phyloP scores from a whole-genome alignment of 2,329 filamentous ascomycete species.

The Scopulariopsis brevicaulis region DNA sequence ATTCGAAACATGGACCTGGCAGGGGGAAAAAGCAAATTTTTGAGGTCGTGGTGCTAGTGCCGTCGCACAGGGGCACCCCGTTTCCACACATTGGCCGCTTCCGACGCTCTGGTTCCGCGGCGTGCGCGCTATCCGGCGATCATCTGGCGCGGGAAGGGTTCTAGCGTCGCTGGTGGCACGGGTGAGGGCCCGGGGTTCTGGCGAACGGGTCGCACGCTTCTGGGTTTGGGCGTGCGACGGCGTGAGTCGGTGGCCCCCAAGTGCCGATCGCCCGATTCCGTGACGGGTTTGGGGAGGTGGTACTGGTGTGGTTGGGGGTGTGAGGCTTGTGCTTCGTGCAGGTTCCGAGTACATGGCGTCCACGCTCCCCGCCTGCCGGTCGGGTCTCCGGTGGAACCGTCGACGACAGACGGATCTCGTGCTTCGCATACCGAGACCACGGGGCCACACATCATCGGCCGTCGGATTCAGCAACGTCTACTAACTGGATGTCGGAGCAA shows the following conservation, averaged over 20 bases:
- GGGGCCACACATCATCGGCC: neutral
- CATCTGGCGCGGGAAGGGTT: neutral
- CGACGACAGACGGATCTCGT: no score
- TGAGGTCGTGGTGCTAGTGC: neutral
- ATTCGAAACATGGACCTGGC: neutral
- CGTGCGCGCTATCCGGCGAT: neutral
- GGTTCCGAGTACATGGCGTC: no score
- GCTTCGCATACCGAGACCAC: no score
- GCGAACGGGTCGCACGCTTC: neutral
- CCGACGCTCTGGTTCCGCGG: neutral
- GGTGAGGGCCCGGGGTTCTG: neutral
- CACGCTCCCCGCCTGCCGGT: no score
- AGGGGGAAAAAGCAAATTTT: neutral
- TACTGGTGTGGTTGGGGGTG: neutral
- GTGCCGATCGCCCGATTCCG: neutral
- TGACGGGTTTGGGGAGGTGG: neutral
- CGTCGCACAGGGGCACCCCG: neutral
- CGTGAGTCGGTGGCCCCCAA: neutral
- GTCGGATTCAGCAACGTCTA: no score
- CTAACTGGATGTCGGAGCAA: no score
- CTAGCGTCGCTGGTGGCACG: neutral
- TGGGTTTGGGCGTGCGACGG: neutral
- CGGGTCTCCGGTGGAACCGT: no score
- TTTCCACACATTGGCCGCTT: neutral
- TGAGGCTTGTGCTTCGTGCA: neutral